These are phyloP conservation scores for Hirschioporus abietinus DNA, from an alignment of 768 basidiomycete genomes.

Conservation along the genomic window DNA sequence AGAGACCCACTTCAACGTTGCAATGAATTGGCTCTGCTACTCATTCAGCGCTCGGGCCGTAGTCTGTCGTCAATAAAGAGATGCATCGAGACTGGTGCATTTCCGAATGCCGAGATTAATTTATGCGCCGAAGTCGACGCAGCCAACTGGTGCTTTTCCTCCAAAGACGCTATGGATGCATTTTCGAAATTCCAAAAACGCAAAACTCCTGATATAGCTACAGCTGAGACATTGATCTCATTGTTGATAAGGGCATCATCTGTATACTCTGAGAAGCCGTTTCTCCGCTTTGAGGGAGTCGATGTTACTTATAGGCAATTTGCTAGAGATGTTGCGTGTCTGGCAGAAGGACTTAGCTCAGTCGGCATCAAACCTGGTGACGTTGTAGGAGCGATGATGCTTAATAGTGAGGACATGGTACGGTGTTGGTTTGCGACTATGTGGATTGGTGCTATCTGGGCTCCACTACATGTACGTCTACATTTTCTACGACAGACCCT, in stretches of 20 bases:
- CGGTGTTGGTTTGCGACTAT: conserved; percentile 1
- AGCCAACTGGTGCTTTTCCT: conserved; percentile 1
- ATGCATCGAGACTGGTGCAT: background rate
- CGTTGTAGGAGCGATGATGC: conserved; percentile 1
- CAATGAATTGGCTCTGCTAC: background rate
- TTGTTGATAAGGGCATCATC: background rate
- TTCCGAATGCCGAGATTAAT: background rate
- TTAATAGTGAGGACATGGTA: conserved; percentile 4
- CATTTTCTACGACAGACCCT: background rate
- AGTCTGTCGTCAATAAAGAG: conserved; percentile 1
- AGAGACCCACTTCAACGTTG: background rate
- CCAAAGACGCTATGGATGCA: background rate
- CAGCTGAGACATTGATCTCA: background rate
- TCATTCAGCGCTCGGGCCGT: background rate
- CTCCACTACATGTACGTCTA: background rate
- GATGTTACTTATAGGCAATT: background rate
- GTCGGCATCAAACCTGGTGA: background rate
- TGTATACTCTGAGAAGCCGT: background rate
- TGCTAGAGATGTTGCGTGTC: background rate
- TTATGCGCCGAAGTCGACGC: background rate
- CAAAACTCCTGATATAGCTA: background rate
- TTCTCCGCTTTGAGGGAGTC: conserved; percentile 1
- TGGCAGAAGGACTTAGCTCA: background rate
- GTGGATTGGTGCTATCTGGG: conserved; percentile 5
- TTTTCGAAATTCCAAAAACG: background rate